Percentiles rank a stretch among this genome's conserved stretches.
These are phyloP conservation scores for Clarireedia homoeocarpa DNA, from an alignment of 2,329 filamentous ascomycete genomes.

Conservation along the genomic window DNA sequence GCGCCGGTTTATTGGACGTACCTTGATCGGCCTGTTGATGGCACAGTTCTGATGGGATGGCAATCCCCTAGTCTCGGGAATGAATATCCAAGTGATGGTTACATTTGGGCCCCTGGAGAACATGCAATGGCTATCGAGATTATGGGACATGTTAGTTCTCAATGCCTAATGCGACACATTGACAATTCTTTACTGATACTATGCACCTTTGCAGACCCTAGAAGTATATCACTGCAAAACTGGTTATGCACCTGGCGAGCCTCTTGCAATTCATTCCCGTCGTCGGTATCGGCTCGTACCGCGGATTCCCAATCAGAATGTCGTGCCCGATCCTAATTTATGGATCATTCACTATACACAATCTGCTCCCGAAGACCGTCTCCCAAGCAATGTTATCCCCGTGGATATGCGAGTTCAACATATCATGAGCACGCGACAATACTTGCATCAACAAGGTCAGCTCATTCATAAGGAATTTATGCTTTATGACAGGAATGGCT, in stretches of 20 bases:
- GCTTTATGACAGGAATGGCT: conserved; percentile 80
- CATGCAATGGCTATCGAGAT: conserved; percentile 66
- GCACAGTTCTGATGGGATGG: conserved; percentile 80
- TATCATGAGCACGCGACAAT: conserved; percentile 53
- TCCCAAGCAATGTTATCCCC: conserved; percentile 61
- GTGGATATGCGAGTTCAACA: conserved; percentile 53
- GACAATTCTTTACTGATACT: conserved; percentile 10
- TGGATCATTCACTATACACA: conserved; percentile 90
- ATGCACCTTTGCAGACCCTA: conserved; percentile 52
- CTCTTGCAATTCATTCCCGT: conserved; percentile 67
- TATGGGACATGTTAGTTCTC: conserved; percentile 53
- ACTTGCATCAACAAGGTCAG: conserved; percentile 67
- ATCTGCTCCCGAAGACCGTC: conserved; percentile 63
- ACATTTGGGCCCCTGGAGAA: conserved; percentile 82
- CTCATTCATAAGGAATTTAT: conserved; percentile 90
- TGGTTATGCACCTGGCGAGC: conserved; percentile 72
- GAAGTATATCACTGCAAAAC: conserved; percentile 79
- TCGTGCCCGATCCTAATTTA: conserved; percentile 69
- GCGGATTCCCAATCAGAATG: conserved; percentile 61
- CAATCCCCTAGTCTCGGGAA: conserved; percentile 68
- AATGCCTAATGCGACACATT: background rate
- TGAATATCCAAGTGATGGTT: conserved; percentile 84
- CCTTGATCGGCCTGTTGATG: conserved; percentile 73
- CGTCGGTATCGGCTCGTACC: conserved; percentile 78
- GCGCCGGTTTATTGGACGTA: conserved; percentile 92